Percentiles rank a stretch among this genome's conserved stretches.
These are phyloP conservation scores for Symbiotaphrina buchneri DNA, from an alignment of 495 filamentous ascomycete species.

Conservation along the genomic window DNA sequence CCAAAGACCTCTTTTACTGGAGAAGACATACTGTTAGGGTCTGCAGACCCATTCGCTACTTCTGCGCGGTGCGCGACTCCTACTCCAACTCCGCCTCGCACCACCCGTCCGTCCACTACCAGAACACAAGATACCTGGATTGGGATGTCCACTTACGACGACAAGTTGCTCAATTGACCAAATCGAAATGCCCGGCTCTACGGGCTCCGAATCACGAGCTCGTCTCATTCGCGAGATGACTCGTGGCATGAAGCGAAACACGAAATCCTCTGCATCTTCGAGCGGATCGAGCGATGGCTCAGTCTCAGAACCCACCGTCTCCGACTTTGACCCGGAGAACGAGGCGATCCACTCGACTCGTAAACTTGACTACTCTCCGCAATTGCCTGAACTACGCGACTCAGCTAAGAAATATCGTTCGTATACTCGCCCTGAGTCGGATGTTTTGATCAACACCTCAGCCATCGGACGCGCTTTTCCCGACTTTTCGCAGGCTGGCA, in stretches of 20 bases:
- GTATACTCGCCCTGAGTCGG: constrained; percentile 9
- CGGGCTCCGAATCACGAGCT: too few relatives aligned
- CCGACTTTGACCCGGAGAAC: constrained; percentile 27
- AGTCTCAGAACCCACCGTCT: constrained; percentile 14
- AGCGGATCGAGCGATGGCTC: constrained; percentile 3
- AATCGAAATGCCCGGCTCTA: too few relatives aligned
- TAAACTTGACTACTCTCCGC: constrained; percentile 17
- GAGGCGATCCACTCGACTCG: constrained; percentile 26
- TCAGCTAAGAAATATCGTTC: constrained; percentile 11
- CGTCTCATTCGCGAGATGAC: constrained; percentile 4
- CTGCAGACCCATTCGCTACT: too few relatives aligned
- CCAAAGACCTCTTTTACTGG: too few relatives aligned
- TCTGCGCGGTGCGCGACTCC: too few relatives aligned
- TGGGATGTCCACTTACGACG: too few relatives aligned
- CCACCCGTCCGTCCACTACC: too few relatives aligned
- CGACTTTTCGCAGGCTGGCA: constrained; percentile 3
- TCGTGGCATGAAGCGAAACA: not conserved
- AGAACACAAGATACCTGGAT: too few relatives aligned
- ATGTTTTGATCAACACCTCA: constrained; percentile 4
- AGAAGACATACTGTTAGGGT: too few relatives aligned
- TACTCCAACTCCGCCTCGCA: too few relatives aligned
- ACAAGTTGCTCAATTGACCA: too few relatives aligned
- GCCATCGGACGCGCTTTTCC: constrained; percentile 4
- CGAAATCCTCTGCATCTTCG: not conserved
- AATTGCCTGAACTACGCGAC: constrained; percentile 16